phyloP scores from a whole-genome alignment of 2,329 filamentous ascomycete species.

The Aspergillus caelatus region DNA sequence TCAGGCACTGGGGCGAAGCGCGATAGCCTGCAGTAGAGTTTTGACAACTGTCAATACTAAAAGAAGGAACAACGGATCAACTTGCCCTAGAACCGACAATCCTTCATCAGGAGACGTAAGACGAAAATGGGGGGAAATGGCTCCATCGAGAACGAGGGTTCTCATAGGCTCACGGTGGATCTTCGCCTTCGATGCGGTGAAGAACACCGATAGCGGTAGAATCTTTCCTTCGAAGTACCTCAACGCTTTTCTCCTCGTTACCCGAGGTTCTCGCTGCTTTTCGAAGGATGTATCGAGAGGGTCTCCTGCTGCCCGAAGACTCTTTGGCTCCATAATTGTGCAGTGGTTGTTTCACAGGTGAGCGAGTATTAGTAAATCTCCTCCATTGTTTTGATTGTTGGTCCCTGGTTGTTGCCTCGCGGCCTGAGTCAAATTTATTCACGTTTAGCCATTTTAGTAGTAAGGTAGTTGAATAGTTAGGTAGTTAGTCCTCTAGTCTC shows the following conservation, averaged over 20 bases:
- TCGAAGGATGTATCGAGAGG: slow-evolving; percentile 3
- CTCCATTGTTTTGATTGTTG: slow-evolving; percentile 2
- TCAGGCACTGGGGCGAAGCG: not conserved
- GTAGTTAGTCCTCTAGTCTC: not conserved
- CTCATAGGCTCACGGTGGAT: slow-evolving; percentile 22
- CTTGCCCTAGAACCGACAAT: not conserved
- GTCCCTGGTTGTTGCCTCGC: not conserved
- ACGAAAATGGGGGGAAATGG: slow-evolving; percentile 9
- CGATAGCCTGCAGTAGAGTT: slow-evolving; percentile 3
- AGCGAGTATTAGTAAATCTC: slow-evolving; percentile 2
- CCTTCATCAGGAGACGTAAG: slow-evolving; percentile 2
- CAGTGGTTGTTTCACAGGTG: not conserved
- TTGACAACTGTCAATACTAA: slow-evolving; percentile 3
- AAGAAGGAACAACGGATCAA: not conserved
- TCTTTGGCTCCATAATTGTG: not conserved
- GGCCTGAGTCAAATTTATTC: slow-evolving; percentile 4
- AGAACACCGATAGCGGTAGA: slow-evolving; percentile 18
- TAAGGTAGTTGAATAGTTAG: not conserved
- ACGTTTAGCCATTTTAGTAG: not conserved
- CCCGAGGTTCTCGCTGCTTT: slow-evolving; percentile 19
- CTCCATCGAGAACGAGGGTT: slow-evolving; percentile 7
- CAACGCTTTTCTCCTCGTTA: slow-evolving; percentile 1
- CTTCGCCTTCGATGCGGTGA: slow-evolving; percentile 35
- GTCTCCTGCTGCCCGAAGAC: slow-evolving; percentile 13
- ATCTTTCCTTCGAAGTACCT: not conserved